Base-by-base conservation (phyloP, 1,284 basidiomycete species). In the Ceratobasidium sp. region DNA sequence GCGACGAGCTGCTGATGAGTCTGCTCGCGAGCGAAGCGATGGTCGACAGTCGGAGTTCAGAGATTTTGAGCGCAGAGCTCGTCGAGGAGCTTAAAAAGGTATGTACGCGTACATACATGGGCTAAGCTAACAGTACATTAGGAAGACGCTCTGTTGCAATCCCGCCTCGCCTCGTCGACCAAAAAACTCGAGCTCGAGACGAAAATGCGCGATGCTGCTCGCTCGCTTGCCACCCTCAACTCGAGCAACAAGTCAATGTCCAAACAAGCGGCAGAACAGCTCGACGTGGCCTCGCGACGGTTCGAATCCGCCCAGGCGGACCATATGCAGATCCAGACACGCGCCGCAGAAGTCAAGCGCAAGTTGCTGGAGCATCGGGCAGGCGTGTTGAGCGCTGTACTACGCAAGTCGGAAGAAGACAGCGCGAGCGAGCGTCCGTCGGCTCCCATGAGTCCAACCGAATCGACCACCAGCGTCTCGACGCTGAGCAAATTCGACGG, bases 41-140 rank as follows among this genome's bases (percentile, higher is more conserved):
- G 32, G 87, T 93, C 27, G 90, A 93, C 74, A 91, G 91, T 74
- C 85, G 90, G 31, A 85, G 85, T 52, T 90, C 86, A 75, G 85
- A 89, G 58, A 87, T 94, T 25, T 82, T 93, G 52, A 86, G 82
- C 73, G 87, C 91, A 68, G 94, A 96, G 74, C 90, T 94, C 74
- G 90, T 94, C n/a, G 94, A 96, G 73, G 90, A 91, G 60, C 85
- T 94, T 74, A 95, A 94, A 82, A 93, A 92, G 86, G 93, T 92
- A 73, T 55, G 83, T 79, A 17, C 32, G 20, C 71, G 56, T 25
- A 29, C 45, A 52, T 42, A 35, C 52, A 58, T 27, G n/a, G n/a
- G n/a, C n/a, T n/a, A n/a, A n/a, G n/a, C n/a, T n/a, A n/a, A n/a
- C n/a, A n/a, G 35, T 67, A 40, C 31, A 20, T 49, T 73, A 93